Base-by-base conservation (phyloP, 306 rosid genomes). In the Sesbania bispinosa region DNA sequence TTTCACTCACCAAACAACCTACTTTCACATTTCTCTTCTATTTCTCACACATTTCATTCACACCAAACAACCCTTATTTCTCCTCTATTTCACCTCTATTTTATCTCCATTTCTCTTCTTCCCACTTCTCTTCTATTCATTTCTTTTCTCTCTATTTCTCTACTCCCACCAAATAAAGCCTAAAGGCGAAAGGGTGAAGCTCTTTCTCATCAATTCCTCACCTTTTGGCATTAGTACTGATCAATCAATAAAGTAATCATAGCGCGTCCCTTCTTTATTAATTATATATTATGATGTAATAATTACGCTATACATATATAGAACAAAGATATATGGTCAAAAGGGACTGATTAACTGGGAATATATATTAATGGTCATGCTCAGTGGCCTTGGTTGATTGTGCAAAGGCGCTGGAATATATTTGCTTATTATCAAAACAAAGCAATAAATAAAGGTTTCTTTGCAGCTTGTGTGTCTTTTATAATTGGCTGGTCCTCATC, bases 341-440 rank as follows among this genome's bases (percentile, higher is more conserved):
- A 80, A 65, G 85, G 67, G 67, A 73, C 57, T 29, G 77, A 58
- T 78, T 71, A 52, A 78, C 18, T 72, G 10, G 79, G 80, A 80
- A 80, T 73, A 69, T 51, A 43, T 72, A 27, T 62, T 63, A 42
- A 72, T 66, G 70, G 43, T 63, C 60, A 77, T 77, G 77, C 81
- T 77, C 43, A 42, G 39, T 18, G 75, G 79, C 71, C 36, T 58
- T 58, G 57, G 24, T 75, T 67, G 46, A 43, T 47, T 70, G 57
- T 76, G 47, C 61, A 10, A 51, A 32, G 46, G 42, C 47, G 74
- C 43, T 75, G 36, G 84, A 80, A 80, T 80, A 80, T 80, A 62
- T 77, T 38, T 61, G 48, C 36, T 69, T 39, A 60, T 51, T 45
- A 55, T 50, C 45, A 65, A 64, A 57, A 59, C 38, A 75, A 39